Conservation (phyloP, 345 rosid genomes). For the Salix caprea region DNA sequence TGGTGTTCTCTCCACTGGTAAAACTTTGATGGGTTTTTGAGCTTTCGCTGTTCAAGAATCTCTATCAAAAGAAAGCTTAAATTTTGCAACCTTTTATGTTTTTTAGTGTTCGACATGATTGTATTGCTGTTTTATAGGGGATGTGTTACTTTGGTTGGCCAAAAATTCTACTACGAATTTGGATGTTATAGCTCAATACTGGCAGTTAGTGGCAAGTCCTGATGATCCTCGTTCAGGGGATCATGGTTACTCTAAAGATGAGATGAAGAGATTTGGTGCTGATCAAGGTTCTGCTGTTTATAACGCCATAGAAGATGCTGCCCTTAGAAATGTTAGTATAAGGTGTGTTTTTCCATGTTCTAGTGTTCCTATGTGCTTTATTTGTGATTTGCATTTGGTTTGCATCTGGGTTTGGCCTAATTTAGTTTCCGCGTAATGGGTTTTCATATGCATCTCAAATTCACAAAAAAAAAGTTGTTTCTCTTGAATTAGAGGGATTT, state of each 20-base stretch:
- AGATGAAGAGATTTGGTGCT: slow-evolving; percentile 54
- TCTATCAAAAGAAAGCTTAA: neutral
- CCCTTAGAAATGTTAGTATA: slow-evolving; percentile 58
- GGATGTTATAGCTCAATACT: slow-evolving; percentile 81
- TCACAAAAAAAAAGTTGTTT: neutral
- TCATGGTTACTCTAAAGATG: slow-evolving; percentile 59
- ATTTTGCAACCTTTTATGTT: too few relatives aligned
- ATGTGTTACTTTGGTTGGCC: slow-evolving; percentile 78
- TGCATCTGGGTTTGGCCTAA: too few relatives aligned
- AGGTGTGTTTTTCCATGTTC: slow-evolving; percentile 30
- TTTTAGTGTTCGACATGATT: too few relatives aligned
- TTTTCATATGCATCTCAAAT: too few relatives aligned
- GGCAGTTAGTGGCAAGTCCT: slow-evolving; percentile 66
- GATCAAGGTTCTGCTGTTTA: slow-evolving; percentile 55
- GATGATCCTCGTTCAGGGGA: slow-evolving; percentile 71
- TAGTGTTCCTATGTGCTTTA: neutral
- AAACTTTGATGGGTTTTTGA: too few relatives aligned
- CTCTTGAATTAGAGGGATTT: neutral
- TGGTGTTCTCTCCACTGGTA: slow-evolving; percentile 78
- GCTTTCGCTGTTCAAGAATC: neutral
- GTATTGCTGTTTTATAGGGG: slow-evolving; percentile 30
- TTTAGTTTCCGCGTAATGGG: too few relatives aligned
- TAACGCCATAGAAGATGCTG: slow-evolving; percentile 54
- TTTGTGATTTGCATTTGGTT: too few relatives aligned
- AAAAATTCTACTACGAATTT: slow-evolving; percentile 57